Percentiles rank a stretch among this genome's conserved stretches.
phyloP scores from a whole-genome alignment of 306 rosid species.

The Lathyrus oleraceus region DNA sequence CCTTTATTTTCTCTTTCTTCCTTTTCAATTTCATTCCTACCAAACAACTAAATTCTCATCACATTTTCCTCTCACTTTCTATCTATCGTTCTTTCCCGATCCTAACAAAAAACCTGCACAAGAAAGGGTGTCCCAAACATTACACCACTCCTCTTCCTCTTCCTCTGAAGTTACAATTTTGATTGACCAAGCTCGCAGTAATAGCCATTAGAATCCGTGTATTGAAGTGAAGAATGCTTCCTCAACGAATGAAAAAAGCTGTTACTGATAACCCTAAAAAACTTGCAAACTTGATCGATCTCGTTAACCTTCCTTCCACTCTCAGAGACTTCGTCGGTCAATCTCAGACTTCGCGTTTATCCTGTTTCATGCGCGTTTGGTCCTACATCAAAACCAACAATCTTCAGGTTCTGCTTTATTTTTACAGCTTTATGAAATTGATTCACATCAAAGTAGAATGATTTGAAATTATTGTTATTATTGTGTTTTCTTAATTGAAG shows the following conservation, averaged over 20 bases:
- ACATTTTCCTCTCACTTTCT: not conserved
- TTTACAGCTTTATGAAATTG: not conserved
- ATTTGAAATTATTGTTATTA: not conserved
- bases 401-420: constrained; percentile 62
- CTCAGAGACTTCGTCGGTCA: constrained; percentile 81
- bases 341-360: constrained; percentile 83
- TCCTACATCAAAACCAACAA: constrained; percentile 82
- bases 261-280: constrained; percentile 85
- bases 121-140: not conserved
- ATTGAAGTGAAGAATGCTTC: constrained; percentile 50
- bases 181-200: not conserved
- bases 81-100: not conserved
- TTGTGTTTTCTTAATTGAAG: not conserved
- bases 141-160: not conserved
- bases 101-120: not conserved
- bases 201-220: not conserved
- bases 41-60: not conserved
- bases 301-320: constrained; percentile 74
- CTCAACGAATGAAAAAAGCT: constrained; percentile 59
- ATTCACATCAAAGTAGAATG: not conserved
- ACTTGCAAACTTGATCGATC: constrained; percentile 85
- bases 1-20: no score
- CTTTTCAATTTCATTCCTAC: not conserved
- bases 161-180: not conserved
- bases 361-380: constrained; percentile 79